These are phyloP conservation scores for Maudiozyma serrabonitensis DNA, from an alignment of 805 yeast species.

Conservation along the genomic window DNA sequence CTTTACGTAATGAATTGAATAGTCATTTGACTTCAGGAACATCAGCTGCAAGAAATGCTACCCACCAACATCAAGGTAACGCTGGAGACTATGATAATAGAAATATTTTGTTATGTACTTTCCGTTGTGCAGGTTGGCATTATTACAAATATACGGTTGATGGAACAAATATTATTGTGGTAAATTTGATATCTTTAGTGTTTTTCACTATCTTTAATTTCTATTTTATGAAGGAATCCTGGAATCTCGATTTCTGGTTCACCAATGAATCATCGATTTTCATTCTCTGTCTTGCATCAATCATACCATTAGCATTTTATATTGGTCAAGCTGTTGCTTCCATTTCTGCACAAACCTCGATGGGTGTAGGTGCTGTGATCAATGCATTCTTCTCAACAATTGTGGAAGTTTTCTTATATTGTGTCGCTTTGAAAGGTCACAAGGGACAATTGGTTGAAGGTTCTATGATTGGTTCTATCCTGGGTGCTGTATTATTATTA, in stretches of 20 bases:
- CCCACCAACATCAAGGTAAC: neutral
- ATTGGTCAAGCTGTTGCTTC: slow-evolving; percentile 99
- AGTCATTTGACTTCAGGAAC: neutral
- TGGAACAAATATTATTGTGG: slow-evolving; percentile 88
- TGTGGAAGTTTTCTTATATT: slow-evolving; percentile 85
- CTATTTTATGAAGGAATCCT: slow-evolving; percentile 45
- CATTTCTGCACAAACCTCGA: slow-evolving; percentile 93
- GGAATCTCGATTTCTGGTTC: slow-evolving; percentile 24
- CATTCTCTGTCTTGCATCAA: slow-evolving; percentile 66
- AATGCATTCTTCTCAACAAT: slow-evolving; percentile 95
- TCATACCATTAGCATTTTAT: slow-evolving; percentile 89
- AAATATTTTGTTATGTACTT: slow-evolving; percentile 74
- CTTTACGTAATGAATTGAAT: neutral
- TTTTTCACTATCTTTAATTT: slow-evolving; percentile 74
- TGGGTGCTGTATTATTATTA: slow-evolving; percentile 82
- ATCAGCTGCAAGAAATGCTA: no score
- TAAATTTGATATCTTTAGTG: slow-evolving; percentile 73
- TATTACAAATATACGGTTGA: slow-evolving; percentile 94
- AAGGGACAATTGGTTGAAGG: slow-evolving; percentile 93
- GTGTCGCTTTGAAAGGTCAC: slow-evolving; percentile 78
- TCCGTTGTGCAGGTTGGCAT: slow-evolving; percentile 83
- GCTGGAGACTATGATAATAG: slow-evolving; percentile 29
- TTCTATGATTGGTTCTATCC: slow-evolving; percentile 83
- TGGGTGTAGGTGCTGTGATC: slow-evolving; percentile 98
- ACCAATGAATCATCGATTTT: slow-evolving; percentile 63